Conservation (phyloP, 1,284 basidiomycete genomes). For the Austroboletus niveus region DNA sequence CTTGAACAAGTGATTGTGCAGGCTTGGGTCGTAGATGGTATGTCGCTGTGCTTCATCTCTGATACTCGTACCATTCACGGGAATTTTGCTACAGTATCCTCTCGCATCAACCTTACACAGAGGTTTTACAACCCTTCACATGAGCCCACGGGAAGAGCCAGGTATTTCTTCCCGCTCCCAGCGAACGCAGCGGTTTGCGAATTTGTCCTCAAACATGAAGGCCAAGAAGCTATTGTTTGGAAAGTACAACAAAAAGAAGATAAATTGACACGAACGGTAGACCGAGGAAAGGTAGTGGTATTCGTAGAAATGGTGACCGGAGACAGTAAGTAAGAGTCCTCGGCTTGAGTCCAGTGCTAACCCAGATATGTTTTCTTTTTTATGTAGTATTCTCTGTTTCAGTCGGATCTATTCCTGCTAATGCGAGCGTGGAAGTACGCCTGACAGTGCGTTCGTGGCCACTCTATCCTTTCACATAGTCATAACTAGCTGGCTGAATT, state of each 20-base stretch:
- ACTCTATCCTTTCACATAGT: background rate
- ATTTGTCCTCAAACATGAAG: slow-evolving; percentile 44
- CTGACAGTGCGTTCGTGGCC: slow-evolving; percentile 39
- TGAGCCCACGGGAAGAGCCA: slow-evolving; percentile 40
- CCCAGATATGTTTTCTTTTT: background rate
- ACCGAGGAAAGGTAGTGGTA: slow-evolving; percentile 42
- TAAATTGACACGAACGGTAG: slow-evolving; percentile 41
- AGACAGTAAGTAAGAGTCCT: slow-evolving; percentile 41
- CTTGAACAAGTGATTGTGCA: slow-evolving; percentile 43
- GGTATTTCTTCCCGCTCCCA: slow-evolving; percentile 62
- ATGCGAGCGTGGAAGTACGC: slow-evolving; percentile 38
- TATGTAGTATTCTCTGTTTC: slow-evolving; percentile 55
- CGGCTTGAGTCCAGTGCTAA: background rate
- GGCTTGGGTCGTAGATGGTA: slow-evolving; percentile 47
- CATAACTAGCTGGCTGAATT: background rate
- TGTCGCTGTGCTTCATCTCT: slow-evolving; percentile 9
- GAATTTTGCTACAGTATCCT: slow-evolving; percentile 39
- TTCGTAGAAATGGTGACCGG: slow-evolving; percentile 49
- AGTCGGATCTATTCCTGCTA: slow-evolving; percentile 48
- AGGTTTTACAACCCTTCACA: slow-evolving; percentile 43
- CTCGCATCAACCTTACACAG: slow-evolving; percentile 50
- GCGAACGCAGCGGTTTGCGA: slow-evolving; percentile 48
- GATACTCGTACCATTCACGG: background rate
- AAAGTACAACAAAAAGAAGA: slow-evolving; percentile 44
- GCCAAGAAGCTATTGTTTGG: slow-evolving; percentile 44